Evolutionary conservation across 2,329 filamentous ascomycete species (phyloP), one percentile per base, ranked within the genome.

Genomic region (Hypoxylon sp.): DNA sequence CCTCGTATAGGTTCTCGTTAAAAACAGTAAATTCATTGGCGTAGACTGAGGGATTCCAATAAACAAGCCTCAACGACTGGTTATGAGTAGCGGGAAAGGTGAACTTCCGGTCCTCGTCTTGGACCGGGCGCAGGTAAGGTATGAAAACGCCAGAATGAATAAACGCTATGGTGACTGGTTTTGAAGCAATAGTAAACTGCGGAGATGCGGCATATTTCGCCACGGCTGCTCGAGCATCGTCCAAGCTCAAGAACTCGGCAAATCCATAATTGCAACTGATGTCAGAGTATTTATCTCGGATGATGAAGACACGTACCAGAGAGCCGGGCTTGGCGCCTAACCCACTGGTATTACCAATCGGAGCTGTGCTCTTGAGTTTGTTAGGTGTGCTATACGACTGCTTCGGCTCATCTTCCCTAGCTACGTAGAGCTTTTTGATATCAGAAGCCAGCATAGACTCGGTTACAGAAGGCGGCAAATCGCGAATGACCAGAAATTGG

Each of bases 81-180:
- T 94, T 94, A 70, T 88, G 89, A 1, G 93, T 82, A 1, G 91
- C 91, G 32, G 85, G 84, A 74, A 95, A 94, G 0, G 90, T 91
- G 76, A 90, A 89, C 49, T 81, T 83, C 13, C 87, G 85, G n/a
- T 84, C 86, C 17, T 86, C 85, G 0, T 86, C 82, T 4, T 84
- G 83, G 1, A 82, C 63, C 6, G 85, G 84, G 55, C 90, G 86
- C 52, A 91, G 84, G 46, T 92, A 90, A 0, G 91, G 92, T 11
- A 94, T 87, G 74, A 97, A 96, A 2, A 96, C 92, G 4, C 93
- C 93, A n/a, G 92, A 88, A 71, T 96, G 93, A 41, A 94, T 94
- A 72, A 91, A 93, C 46, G 87, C 91, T 23, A 93, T 85, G 10
- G 87, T 84, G 14, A 93, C 91, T 0, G 89, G 87, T 70, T 89